phyloP scores from a whole-genome alignment of 306 rosid species.

The Lathyrus oleraceus region DNA sequence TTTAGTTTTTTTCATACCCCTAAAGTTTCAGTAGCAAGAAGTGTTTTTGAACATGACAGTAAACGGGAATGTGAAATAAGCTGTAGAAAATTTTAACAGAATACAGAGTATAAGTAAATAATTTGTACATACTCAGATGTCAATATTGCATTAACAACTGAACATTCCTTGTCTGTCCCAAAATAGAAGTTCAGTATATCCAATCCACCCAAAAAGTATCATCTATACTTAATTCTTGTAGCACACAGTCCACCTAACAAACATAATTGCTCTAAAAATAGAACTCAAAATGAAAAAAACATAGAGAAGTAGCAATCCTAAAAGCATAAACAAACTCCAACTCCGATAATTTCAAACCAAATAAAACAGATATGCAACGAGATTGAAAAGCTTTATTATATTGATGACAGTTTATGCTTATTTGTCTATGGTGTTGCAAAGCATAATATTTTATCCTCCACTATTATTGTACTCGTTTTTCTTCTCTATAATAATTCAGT shows the following conservation, averaged over 20 bases:
- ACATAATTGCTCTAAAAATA: conserved; percentile 9
- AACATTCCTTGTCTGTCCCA: conserved; percentile 1
- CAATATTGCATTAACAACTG: conserved; percentile 5
- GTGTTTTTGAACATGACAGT: conserved; percentile 8
- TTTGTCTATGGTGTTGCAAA: not conserved
- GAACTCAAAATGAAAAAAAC: not conserved
- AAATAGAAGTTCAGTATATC: conserved; percentile 2
- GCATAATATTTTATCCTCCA: not conserved
- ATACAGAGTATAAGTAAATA: not conserved
- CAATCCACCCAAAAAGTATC: not conserved
- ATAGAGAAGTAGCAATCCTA: not conserved
- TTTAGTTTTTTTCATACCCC: conserved; percentile 24
- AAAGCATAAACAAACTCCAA: conserved; percentile 6
- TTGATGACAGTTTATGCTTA: not conserved
- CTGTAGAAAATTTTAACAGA: conserved; percentile 25
- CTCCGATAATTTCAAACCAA: conserved; percentile 11
- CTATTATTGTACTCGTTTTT: not conserved
- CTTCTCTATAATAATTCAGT: not conserved
- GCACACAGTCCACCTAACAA: not conserved
- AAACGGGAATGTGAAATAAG: not conserved
- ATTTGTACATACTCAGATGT: conserved; percentile 17
- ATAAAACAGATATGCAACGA: not conserved
- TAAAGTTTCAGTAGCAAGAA: conserved; percentile 29
- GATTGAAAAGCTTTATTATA: not conserved
- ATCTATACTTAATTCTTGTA: not conserved